phyloP scores from a whole-genome alignment of 2,329 filamentous ascomycete genomes.

The Aspergillus sp. region DNA sequence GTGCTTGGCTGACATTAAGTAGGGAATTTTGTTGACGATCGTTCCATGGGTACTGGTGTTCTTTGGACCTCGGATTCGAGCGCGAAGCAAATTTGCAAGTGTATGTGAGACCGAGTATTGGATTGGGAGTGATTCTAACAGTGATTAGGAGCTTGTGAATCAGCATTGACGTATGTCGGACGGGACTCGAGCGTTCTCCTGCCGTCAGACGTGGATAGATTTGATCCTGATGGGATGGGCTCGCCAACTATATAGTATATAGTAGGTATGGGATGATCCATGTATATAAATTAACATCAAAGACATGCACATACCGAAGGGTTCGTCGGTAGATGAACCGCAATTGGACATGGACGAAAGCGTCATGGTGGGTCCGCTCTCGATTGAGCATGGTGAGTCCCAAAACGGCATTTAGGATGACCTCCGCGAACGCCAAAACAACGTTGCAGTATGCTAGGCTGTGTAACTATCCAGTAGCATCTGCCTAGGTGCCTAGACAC shows the following conservation, averaged over 20 bases:
- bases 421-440: not conserved
- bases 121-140: not conserved
- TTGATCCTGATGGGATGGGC: not conserved
- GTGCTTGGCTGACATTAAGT: not conserved
- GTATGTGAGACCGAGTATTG: constrained; percentile 31
- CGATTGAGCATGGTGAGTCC: not conserved
- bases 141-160: constrained; percentile 15
- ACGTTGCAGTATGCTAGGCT: too few relatives aligned
- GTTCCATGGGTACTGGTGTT: constrained; percentile 82
- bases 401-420: not conserved
- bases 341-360: too few relatives aligned
- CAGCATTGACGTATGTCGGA: constrained; percentile 4
- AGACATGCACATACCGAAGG: not conserved
- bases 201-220: too few relatives aligned
- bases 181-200: too few relatives aligned
- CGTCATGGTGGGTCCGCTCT: not conserved
- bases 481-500: too few relatives aligned
- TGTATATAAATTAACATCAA: not conserved
- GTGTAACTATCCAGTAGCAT: too few relatives aligned
- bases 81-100: constrained; percentile 72
- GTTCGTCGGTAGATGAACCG: not conserved
- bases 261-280: too few relatives aligned
- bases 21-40: constrained; percentile 59
- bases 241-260: not conserved
- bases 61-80: constrained; percentile 70